Evolutionary conservation across 1,139 yeast species (phyloP).

Genomic region (Diutina sp.): DNA sequence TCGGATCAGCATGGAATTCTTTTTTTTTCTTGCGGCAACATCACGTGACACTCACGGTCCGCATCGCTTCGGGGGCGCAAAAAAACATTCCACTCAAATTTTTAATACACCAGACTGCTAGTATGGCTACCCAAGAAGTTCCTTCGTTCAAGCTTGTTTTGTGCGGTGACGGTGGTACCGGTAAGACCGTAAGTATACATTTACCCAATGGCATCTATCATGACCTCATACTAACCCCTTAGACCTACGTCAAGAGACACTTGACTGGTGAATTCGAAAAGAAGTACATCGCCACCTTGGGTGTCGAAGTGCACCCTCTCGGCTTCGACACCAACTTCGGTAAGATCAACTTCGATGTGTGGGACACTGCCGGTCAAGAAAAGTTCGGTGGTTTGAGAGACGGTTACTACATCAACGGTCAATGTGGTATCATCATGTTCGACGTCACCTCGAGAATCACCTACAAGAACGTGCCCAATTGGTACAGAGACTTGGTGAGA

Average conservation of each 20-base stretch:
- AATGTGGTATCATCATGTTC: slow-evolving; percentile 99
- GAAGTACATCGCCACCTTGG: slow-evolving; percentile 97
- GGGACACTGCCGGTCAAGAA: slow-evolving; percentile 99
- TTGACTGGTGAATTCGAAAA: slow-evolving; percentile 99
- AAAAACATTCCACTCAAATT: background rate
- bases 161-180: slow-evolving; percentile 99
- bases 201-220: background rate
- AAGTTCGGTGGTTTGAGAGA: slow-evolving; percentile 99
- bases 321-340: slow-evolving; percentile 98
- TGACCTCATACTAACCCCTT: background rate
- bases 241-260: slow-evolving; percentile 96
- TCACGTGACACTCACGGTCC: background rate
- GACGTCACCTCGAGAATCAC: slow-evolving; percentile 99
- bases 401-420: slow-evolving; percentile 98
- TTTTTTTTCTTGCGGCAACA: background rate
- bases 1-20: background rate
- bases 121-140: slow-evolving; percentile 21
- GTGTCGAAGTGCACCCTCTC: slow-evolving; percentile 98
- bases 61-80: slow-evolving; percentile 1
- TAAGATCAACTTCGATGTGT: slow-evolving; percentile 96
- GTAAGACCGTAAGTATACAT: slow-evolving; percentile 38
- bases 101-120: background rate
- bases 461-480: slow-evolving; percentile 98
- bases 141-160: slow-evolving; percentile 97
- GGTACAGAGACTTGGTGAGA: slow-evolving; percentile 99